A percentile compares a stretch with the other conserved stretches of the same genome.
Conservation (phyloP, 2,329 filamentous ascomycete species). For the Botrytis squamosa region DNA sequence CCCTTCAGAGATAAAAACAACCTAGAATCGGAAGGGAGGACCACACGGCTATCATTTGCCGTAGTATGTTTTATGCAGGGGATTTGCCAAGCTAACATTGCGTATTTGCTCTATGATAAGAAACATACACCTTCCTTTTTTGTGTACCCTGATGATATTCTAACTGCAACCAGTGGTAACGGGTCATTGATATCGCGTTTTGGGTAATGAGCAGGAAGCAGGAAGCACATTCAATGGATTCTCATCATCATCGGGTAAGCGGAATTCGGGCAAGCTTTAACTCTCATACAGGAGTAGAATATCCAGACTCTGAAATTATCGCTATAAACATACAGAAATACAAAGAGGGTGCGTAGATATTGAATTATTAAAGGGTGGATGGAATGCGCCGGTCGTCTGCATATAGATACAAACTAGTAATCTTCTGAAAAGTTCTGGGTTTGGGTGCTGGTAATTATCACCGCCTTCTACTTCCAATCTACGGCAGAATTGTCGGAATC, state of each 20-base stretch:
- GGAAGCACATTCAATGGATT: background rate
- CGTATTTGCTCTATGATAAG: conserved; percentile 2
- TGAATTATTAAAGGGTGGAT: background rate
- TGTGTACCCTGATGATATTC: background rate
- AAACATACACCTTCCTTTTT: background rate
- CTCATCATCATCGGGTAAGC: background rate
- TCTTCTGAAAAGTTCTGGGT: too few species aligned
- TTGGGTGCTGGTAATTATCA: background rate
- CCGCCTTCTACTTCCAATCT: background rate
- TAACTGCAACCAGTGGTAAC: background rate
- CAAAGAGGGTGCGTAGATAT: background rate
- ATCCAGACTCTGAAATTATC: background rate
- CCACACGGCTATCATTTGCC: background rate
- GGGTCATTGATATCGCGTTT: background rate
- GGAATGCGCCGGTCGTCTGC: background rate
- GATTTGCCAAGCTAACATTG: background rate
- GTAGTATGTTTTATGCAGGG: background rate
- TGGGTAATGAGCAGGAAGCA: background rate
- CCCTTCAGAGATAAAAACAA: background rate
- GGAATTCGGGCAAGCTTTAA: background rate
- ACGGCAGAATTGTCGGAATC: background rate
- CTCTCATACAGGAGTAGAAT: background rate
- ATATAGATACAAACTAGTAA: background rate
- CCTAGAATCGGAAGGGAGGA: background rate
- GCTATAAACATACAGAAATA: background rate